Percentiles rank a stretch among this genome's conserved stretches.
Evolutionary conservation across 257 asterid species (phyloP).

Genomic region (Galeopsis tetrahit): DNA sequence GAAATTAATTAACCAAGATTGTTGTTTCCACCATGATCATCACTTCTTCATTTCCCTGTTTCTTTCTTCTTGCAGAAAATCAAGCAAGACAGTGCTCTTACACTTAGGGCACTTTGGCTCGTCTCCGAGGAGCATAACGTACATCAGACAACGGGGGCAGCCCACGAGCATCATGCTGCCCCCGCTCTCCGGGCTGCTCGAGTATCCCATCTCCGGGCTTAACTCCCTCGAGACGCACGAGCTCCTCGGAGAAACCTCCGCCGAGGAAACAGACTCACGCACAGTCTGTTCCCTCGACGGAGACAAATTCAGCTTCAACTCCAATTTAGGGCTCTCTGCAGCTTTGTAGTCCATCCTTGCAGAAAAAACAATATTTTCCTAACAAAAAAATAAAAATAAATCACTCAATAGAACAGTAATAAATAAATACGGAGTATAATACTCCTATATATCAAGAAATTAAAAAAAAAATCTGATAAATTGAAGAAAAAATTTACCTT

Average conservation of each 20-base stretch:
- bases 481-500: constrained; percentile 8
- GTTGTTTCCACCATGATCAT: not conserved
- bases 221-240: constrained; percentile 53
- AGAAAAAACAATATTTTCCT: constrained; percentile 1
- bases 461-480: not conserved
- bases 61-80: constrained; percentile 38
- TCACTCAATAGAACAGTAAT: constrained; percentile 24
- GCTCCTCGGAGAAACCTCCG: constrained; percentile 44
- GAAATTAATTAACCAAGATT: not conserved
- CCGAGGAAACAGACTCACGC: constrained; percentile 37
- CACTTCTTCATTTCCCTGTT: constrained; percentile 3
- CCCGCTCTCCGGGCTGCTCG: constrained; percentile 41
- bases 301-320: constrained; percentile 52
- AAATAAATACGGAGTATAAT: not conserved
- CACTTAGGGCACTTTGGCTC: constrained; percentile 64
- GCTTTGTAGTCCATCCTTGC: constrained; percentile 42
- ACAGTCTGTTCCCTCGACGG: constrained; percentile 40
- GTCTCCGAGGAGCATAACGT: constrained; percentile 49
- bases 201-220: constrained; percentile 38
- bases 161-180: constrained; percentile 56
- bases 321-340: constrained; percentile 43
- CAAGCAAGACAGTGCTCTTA: constrained; percentile 60
- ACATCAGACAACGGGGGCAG: constrained; percentile 64
- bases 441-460: not conserved
- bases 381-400: not conserved